phyloP scores from a whole-genome alignment of 495 filamentous ascomycete species.

The Podospora didyma region DNA sequence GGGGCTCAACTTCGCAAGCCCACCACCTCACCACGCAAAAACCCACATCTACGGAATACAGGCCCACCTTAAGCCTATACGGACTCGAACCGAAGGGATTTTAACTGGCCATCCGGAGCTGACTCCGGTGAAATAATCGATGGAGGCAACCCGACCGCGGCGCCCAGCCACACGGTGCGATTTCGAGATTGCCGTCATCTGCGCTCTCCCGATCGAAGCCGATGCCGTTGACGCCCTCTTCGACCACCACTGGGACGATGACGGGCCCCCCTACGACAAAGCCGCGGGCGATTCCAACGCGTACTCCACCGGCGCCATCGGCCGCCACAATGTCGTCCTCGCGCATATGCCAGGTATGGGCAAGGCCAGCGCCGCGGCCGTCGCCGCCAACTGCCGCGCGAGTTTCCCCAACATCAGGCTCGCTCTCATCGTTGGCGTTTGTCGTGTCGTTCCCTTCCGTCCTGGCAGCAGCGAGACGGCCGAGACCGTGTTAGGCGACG shows the following conservation, averaged over 20 bases:
- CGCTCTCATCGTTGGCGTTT: constrained; percentile 29
- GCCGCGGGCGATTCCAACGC: constrained; percentile 22
- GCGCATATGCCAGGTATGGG: constrained; percentile 30
- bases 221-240: constrained; percentile 22
- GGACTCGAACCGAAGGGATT: too few relatives aligned
- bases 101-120: too few relatives aligned
- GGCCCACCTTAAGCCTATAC: too few relatives aligned
- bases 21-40: too few relatives aligned
- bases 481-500: constrained; percentile 21
- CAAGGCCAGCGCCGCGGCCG: constrained; percentile 25
- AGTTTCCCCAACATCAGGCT: constrained; percentile 26
- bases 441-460: constrained; percentile 23
- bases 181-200: constrained; percentile 33
- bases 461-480: neutral
- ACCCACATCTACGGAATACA: too few relatives aligned
- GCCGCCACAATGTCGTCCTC: constrained; percentile 32
- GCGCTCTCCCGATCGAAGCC: constrained; percentile 27
- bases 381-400: constrained; percentile 21
- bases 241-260: constrained; percentile 22
- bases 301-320: constrained; percentile 36
- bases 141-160: too few relatives aligned
- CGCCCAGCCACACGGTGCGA: neutral
- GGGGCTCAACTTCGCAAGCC: too few relatives aligned
- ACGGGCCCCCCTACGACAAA: constrained; percentile 15
- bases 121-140: too few relatives aligned